Base-by-base conservation (phyloP, 768 basidiomycete genomes). In the Termitomyces sp. region DNA sequence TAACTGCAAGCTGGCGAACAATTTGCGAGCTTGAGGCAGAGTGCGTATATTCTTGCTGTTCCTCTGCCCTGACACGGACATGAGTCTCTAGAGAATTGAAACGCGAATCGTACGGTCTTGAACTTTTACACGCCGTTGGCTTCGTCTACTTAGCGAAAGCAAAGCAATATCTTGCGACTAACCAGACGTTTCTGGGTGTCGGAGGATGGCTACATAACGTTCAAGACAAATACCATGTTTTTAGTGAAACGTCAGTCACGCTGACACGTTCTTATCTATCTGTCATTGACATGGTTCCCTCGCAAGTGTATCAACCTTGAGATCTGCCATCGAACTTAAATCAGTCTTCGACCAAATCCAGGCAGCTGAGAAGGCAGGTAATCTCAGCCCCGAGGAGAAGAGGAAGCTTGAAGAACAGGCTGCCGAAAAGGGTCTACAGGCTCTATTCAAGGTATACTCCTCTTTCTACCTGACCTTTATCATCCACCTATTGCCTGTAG, bases 121-220 rank as follows among this genome's bases (percentile, higher is more conserved):
- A 95, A 50, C 78, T 96, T 3, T 73, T 96, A 28, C 86, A 95
- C 47, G 82, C 91, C 1, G 84, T 95, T 60, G 93, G 93, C 1
- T 91, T 92, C 60, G 89, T 91, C 5, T 96, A 96, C 67, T 71
- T 73, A 19, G 80, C 87, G 28, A 95, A 93, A 68, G 84, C 87
- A 6, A 93, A 90, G 66, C 91, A 94, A 38, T 85, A 85, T 64
- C 78, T 91, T 0, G 93, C 92, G 0, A 84, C 89, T 17, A 78
- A 79, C 58, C 78, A 80, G 76, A 82, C 71, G 61, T 83, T 77
- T 76, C 84, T 93, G 49, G 93, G 93, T 28, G 86, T 96, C 15
- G 93, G 93, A 12, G 93, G 94, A 7, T 96, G 93, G 93, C 68
- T 95, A 56, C 93, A 95, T 69, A 91, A 91, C 54, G 90, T 94